Evolutionary conservation across 2,329 filamentous ascomycete genomes (phyloP), one percentile per base, ranked within the genome.

Genomic region (Tolypocladium amazonense): DNA sequence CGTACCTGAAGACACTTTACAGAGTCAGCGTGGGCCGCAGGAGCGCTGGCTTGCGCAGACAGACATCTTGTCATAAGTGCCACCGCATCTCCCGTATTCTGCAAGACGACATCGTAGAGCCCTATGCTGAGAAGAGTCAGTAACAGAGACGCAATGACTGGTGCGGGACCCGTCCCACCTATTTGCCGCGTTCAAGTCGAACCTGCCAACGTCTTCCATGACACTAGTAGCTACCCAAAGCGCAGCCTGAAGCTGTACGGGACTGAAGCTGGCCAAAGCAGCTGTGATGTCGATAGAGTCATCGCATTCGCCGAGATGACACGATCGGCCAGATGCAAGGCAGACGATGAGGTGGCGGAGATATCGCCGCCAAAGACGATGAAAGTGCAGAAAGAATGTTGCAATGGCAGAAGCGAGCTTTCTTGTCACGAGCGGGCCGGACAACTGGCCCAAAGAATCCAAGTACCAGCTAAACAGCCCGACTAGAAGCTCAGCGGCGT

Each of bases 371-470:
- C 89, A 93, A 7, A 82, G 76, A 14, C 79, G 75, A 14, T 88
- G 83, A 62, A 89, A 88, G 60, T 87, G 87, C 38, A 90, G 78
- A 67, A 89, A 92, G 68, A 88, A 91, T 25, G 88, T 88, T 20
- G 88, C 87, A 8, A 93, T 75, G 8, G 88, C 88, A n/a, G 88
- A 88, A 64, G 88, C 89, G 30, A 93, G 78, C 73, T 94, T 94
- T 65, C 85, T 84, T 25, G 84, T 78, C 8, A 91, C 88, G 58
- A 91, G 77, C 4, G 80, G 75, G 3, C 82, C 81, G 6, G 80
- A 79, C 1, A 77, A 78, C 56, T 79, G 76, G 14, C 73, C 70
- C 14, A 86, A 70, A 12, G 83, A 81, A 37, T 75, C 73, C 30
- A 87, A 74, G 50, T 89, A 79, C 85, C 87, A 89, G 43, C 75